A percentile compares a stretch with the other conserved stretches of the same genome.
Conservation (phyloP, 305 asterid genomes). For the Ilex paraguariensis region DNA sequence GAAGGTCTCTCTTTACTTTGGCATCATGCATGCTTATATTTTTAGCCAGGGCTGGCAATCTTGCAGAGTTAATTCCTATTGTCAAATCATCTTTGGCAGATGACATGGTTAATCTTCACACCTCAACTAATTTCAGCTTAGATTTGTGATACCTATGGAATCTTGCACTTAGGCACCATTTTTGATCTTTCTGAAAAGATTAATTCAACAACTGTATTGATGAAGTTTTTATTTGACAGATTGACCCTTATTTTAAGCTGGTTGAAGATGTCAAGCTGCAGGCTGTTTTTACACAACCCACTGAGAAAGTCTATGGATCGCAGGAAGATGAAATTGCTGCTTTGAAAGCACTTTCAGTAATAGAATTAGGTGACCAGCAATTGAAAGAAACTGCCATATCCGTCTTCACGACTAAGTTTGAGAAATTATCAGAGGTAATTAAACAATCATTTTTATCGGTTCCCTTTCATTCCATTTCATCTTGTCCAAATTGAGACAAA, state of each 20-base stretch:
- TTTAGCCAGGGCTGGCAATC: constrained; percentile 41
- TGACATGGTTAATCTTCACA: constrained; percentile 30
- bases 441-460: neutral
- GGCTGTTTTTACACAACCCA: constrained; percentile 15
- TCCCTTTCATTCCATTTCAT: too few species aligned
- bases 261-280: constrained; percentile 35
- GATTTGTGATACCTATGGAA: constrained; percentile 3
- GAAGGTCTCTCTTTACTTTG: constrained; percentile 48
- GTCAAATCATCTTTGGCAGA: constrained; percentile 40
- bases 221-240: constrained; percentile 21
- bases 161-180: neutral
- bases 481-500: too few species aligned
- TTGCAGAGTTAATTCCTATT: constrained; percentile 30
- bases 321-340: constrained; percentile 43
- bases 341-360: constrained; percentile 29
- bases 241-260: constrained; percentile 41
- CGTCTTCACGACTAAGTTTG: constrained; percentile 27
- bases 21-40: constrained; percentile 48
- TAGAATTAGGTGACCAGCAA: constrained; percentile 27
- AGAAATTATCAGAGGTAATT: constrained; percentile 37
- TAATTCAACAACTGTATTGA: neutral
- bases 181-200: too few species aligned
- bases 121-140: neutral
- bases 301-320: constrained; percentile 32
- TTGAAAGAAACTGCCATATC: constrained; percentile 33